These are phyloP conservation scores for Penicillium egyptiacum DNA, from an alignment of 495 filamentous ascomycete genomes.

Conservation along the genomic window DNA sequence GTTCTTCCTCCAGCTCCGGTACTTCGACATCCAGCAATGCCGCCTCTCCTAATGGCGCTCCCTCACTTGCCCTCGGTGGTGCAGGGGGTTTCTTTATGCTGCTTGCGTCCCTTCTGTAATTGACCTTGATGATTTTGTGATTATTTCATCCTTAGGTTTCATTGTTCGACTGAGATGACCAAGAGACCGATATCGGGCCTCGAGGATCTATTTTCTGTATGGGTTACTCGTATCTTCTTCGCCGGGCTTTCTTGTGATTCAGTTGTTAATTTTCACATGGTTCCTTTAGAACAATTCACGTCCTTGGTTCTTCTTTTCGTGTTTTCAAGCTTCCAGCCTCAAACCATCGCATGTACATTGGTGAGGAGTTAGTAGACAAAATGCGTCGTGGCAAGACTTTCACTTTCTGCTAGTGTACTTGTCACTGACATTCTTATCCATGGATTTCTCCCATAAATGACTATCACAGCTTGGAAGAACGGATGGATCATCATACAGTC, in stretches of 20 bases:
- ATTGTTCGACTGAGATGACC: background rate
- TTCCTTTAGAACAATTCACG: constrained; percentile 17
- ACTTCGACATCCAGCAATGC: constrained; percentile 29
- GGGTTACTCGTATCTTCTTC: background rate
- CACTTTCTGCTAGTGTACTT: background rate
- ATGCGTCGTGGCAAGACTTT: constrained; percentile 1
- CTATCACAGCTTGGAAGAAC: constrained; percentile 7
- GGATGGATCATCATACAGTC: background rate
- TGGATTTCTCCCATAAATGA: background rate
- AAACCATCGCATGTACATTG: background rate
- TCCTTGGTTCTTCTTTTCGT: constrained; percentile 7
- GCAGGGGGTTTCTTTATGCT: constrained; percentile 31
- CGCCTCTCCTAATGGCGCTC: constrained; percentile 21
- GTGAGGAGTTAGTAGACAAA: constrained; percentile 1
- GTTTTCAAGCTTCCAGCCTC: background rate
- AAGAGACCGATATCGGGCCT: background rate
- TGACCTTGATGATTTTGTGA: background rate
- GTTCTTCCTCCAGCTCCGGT: constrained; percentile 36
- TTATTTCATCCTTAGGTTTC: background rate
- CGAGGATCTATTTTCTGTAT: constrained; percentile 1
- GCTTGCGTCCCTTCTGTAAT: constrained; percentile 28
- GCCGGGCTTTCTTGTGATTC: constrained; percentile 14
- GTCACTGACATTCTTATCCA: background rate
- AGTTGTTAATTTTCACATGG: constrained; percentile 22
- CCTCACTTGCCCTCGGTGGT: constrained; percentile 24